Percentiles rank a stretch among this genome's conserved stretches.
Evolutionary conservation across 179 eudicot genomes (phyloP).

Genomic region (Beta corolliflora): DNA sequence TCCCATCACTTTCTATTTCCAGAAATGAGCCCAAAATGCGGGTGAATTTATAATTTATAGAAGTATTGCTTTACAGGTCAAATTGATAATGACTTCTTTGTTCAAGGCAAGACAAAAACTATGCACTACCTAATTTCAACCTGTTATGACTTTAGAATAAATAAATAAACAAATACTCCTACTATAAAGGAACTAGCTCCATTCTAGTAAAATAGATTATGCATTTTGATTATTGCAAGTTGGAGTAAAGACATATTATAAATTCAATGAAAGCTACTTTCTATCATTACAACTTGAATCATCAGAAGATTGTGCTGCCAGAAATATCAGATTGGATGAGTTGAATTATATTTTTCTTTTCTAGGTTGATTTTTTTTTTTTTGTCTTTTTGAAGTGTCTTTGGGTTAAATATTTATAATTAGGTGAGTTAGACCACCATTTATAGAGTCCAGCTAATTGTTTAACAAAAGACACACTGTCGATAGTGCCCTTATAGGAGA

Average conservation of each 20-base stretch:
- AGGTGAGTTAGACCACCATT: no score
- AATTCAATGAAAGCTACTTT: neutral
- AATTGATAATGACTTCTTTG: neutral
- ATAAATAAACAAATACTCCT: no score
- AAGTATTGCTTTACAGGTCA: neutral
- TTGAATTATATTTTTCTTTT: neutral
- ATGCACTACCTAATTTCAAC: neutral
- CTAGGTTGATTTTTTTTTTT: no score
- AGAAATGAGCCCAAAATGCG: neutral
- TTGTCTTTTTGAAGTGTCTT: no score
- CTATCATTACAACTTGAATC: neutral
- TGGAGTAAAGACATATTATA: neutral
- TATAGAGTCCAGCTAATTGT: no score
- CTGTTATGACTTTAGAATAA: neutral
- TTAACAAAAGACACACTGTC: no score
- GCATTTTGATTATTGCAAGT: neutral
- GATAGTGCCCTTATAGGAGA: no score
- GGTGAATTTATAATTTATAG: neutral
- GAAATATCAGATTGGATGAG: neutral
- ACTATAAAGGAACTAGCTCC: neutral
- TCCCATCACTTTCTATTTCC: neutral
- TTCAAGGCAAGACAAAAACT: neutral
- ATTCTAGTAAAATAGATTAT: slow-evolving; percentile 1
- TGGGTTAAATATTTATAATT: no score
- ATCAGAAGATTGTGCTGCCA: neutral